Conservation (phyloP, 768 basidiomycete genomes). For the Fomitopsis pulvina region DNA sequence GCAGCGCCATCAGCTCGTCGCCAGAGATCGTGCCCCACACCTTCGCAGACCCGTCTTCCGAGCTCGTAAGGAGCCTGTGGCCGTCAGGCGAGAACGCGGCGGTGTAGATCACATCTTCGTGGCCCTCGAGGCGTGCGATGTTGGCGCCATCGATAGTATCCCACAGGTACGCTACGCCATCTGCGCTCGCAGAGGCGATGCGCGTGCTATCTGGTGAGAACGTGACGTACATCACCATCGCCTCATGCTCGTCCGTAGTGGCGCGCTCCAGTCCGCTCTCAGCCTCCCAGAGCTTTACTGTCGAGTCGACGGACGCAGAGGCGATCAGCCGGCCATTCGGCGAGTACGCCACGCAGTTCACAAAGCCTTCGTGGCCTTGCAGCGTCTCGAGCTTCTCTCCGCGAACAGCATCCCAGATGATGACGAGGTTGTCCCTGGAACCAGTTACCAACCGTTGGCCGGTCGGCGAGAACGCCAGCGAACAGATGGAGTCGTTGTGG, state of each 20-base stretch:
- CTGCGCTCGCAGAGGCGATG: conserved; percentile 9
- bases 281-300: conserved; percentile 18
- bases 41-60: conserved; percentile 17
- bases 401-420: conserved; percentile 15
- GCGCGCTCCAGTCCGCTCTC: not conserved
- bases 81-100: conserved; percentile 22
- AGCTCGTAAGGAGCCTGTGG: conserved; percentile 19
- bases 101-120: conserved; percentile 11
- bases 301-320: conserved; percentile 23
- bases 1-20: not conserved
- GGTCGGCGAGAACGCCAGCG: conserved; percentile 17
- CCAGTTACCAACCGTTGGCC: conserved; percentile 13
- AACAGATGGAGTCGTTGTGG: conserved; percentile 7
- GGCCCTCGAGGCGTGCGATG: conserved; percentile 12
- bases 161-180: conserved; percentile 9
- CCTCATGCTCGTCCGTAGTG: conserved; percentile 6
- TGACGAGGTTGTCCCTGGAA: conserved; percentile 5
- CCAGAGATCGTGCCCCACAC: conserved; percentile 15
- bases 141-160: conserved; percentile 4
- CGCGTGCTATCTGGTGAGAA: conserved; percentile 16
- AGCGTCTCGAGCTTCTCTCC: not conserved
- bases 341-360: conserved; percentile 21
- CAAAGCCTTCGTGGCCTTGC: conserved; percentile 11
- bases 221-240: conserved; percentile 8
- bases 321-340: conserved; percentile 21